Conservation (phyloP, 768 basidiomycete species). For the Amanita muscaria region DNA sequence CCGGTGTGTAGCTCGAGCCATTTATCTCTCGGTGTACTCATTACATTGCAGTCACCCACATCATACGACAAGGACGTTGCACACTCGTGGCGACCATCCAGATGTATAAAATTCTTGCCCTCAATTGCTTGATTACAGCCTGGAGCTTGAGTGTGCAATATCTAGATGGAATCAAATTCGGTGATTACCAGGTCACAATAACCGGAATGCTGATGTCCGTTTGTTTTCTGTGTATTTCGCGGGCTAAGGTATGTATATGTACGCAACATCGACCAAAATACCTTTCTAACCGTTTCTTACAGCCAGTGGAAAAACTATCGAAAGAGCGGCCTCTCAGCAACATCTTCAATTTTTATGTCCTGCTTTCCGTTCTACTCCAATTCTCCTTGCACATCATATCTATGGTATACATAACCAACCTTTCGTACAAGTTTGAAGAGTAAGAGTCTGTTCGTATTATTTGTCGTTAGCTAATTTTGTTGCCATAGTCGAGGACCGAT, state of each 20-base stretch:
- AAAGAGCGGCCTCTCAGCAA: slow-evolving; percentile 89
- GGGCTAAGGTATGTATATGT: slow-evolving; percentile 68
- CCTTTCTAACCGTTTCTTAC: background rate
- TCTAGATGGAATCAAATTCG: slow-evolving; percentile 97
- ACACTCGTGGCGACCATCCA: slow-evolving; percentile 98
- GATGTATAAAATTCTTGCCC: slow-evolving; percentile 99
- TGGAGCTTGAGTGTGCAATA: slow-evolving; percentile 97
- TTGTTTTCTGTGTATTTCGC: slow-evolving; percentile 96
- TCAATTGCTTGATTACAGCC: slow-evolving; percentile 98
- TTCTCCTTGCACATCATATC: slow-evolving; percentile 90
- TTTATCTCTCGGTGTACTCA: slow-evolving; percentile 3
- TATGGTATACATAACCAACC: slow-evolving; percentile 86
- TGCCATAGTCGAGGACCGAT: slow-evolving; percentile 61
- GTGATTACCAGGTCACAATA: slow-evolving; percentile 96
- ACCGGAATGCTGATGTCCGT: slow-evolving; percentile 97
- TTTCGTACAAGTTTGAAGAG: slow-evolving; percentile 74
- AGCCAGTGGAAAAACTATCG: slow-evolving; percentile 97
- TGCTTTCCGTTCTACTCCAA: slow-evolving; percentile 85
- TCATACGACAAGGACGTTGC: slow-evolving; percentile 97
- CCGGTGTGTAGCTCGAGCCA: slow-evolving; percentile 53
- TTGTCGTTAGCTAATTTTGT: slow-evolving; percentile 7
- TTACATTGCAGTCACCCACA: slow-evolving; percentile 67
- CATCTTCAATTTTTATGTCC: slow-evolving; percentile 94
- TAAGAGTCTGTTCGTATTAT: slow-evolving; percentile 29
- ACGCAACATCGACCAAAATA: background rate